A percentile compares a stretch with the other conserved stretches of the same genome.
These are phyloP conservation scores for Tylopilus subfusipes DNA, from an alignment of 768 basidiomycete species.

Conservation along the genomic window DNA sequence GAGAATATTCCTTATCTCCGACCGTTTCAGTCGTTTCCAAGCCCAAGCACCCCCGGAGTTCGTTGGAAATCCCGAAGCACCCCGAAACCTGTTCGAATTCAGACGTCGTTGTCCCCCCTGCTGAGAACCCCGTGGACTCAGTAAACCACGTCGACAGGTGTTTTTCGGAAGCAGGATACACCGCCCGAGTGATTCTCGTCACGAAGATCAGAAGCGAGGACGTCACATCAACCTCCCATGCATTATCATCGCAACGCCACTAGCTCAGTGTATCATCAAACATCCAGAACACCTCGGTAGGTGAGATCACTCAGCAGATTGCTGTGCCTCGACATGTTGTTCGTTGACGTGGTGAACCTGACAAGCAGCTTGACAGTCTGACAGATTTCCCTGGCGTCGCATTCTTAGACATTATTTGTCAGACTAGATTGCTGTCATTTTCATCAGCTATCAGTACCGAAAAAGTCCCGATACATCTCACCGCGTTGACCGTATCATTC, in stretches of 20 bases:
- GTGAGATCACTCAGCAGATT: background rate
- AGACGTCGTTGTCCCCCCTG: background rate
- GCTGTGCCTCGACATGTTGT: background rate
- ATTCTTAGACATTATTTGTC: background rate
- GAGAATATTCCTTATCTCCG: constrained; percentile 13
- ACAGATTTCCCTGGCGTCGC: background rate
- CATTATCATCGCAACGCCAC: too few species aligned
- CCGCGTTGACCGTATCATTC: too few species aligned
- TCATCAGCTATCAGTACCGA: too few species aligned
- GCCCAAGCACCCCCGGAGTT: background rate
- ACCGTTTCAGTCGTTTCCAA: background rate
- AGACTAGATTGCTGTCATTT: background rate
- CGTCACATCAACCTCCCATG: background rate
- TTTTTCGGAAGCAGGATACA: constrained; percentile 6
- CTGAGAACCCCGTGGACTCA: background rate
- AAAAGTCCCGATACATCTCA: background rate
- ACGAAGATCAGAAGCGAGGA: background rate
- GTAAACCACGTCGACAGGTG: constrained; percentile 2
- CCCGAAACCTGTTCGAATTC: too few species aligned
- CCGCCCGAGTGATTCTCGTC: background rate
- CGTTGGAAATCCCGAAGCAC: constrained; percentile 3
- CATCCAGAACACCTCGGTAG: background rate
- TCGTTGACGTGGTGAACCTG: too few species aligned
- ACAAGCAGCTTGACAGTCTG: background rate
- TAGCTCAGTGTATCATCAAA: background rate